Conservation (phyloP, 2,329 filamentous ascomycete genomes). For the Trichoderma afroharzianum region DNA sequence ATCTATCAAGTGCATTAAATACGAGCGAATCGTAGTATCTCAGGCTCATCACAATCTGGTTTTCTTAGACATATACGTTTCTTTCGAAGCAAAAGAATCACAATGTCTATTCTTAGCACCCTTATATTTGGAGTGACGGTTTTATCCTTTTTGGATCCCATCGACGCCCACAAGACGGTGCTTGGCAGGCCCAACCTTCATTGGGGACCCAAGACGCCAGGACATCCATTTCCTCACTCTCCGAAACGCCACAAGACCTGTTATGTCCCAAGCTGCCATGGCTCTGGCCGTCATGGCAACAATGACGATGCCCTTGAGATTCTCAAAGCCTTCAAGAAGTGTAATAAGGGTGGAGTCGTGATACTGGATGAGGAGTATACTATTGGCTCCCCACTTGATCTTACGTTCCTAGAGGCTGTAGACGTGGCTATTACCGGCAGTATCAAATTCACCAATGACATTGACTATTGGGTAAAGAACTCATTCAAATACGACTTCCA, state of each 20-base stretch:
- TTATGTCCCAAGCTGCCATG: neutral
- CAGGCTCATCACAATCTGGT: neutral
- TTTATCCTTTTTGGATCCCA: neutral
- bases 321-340: neutral
- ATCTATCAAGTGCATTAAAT: neutral
- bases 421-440: neutral
- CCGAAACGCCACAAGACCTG: constrained; percentile 1
- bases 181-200: neutral
- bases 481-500: constrained; percentile 6
- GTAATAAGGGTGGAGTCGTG: neutral
- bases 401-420: neutral
- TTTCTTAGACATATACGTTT: neutral
- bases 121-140: neutral
- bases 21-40: neutral
- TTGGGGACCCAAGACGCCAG: constrained; percentile 5
- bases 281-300: neutral
- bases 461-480: neutral
- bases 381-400: neutral
- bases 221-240: neutral
- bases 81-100: too few relatives aligned
- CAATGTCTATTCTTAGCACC: neutral
- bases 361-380: neutral
- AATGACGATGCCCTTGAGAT: neutral
- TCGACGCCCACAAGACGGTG: neutral
- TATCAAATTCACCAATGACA: neutral